A percentile compares a stretch with the other conserved stretches of the same genome.
Conservation (phyloP, 23 red algal species). For the Gracilaria caudata region DNA sequence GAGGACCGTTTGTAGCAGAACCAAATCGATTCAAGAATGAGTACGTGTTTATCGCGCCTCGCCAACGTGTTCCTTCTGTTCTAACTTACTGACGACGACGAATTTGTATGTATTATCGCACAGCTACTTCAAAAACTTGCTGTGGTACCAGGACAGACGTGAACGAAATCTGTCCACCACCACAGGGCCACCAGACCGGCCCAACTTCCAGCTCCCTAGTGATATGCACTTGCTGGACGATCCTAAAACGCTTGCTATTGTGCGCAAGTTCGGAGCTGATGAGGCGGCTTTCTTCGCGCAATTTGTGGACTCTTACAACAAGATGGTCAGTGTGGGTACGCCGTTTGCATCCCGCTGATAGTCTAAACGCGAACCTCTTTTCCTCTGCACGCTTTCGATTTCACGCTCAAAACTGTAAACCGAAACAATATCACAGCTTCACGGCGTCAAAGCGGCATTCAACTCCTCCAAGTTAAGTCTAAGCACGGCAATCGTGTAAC, state of each 20-base stretch:
- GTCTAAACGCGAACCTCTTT: too few relatives aligned
- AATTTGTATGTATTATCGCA: neutral
- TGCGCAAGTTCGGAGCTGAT: slow-evolving; percentile 27
- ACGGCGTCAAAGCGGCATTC: too few relatives aligned
- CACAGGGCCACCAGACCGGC: slow-evolving; percentile 16
- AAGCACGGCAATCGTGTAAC: too few relatives aligned
- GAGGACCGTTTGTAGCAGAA: slow-evolving; percentile 26
- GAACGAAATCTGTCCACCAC: slow-evolving; percentile 3
- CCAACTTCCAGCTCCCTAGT: slow-evolving; percentile 34
- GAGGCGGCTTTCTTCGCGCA: slow-evolving; percentile 28
- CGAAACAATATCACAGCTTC: too few relatives aligned
- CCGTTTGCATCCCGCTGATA: slow-evolving; percentile 25
- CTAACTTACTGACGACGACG: slow-evolving; percentile 7
- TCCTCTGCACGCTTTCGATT: too few relatives aligned
- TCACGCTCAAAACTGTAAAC: too few relatives aligned
- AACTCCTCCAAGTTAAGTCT: too few relatives aligned
- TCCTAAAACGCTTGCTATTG: slow-evolving; percentile 19
- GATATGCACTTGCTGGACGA: slow-evolving; percentile 29
- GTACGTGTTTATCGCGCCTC: neutral
- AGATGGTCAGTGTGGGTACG: slow-evolving; percentile 14
- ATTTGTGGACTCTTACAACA: slow-evolving; percentile 23
- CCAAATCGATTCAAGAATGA: slow-evolving; percentile 22
- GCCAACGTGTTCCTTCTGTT: neutral
- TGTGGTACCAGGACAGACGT: slow-evolving; percentile 32
- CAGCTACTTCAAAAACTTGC: slow-evolving; percentile 32